phyloP scores from a whole-genome alignment of 352 stramenopile genomes.

The Phytophthora sp. region DNA sequence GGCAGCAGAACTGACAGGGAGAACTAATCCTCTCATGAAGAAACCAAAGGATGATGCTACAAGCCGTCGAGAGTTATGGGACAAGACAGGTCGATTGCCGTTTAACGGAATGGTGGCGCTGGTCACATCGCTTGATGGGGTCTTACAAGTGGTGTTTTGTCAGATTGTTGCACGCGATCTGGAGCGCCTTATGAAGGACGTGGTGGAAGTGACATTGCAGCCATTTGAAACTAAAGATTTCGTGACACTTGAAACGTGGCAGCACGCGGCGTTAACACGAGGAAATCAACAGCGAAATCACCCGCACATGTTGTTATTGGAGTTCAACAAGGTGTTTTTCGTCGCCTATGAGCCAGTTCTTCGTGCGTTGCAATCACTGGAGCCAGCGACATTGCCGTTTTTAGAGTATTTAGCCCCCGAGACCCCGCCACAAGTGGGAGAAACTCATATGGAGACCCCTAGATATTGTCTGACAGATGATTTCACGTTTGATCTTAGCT shows the following conservation, averaged over 20 bases:
- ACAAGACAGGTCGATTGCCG: conserved; percentile 40
- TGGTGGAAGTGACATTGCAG: conserved; percentile 40
- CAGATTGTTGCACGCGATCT: conserved; percentile 43
- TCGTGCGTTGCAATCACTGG: conserved; percentile 42
- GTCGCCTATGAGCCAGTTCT: conserved; percentile 57
- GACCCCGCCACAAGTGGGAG: conserved; percentile 5
- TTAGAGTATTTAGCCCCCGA: conserved; percentile 47
- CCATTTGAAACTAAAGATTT: conserved; percentile 43
- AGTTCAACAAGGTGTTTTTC: conserved; percentile 65
- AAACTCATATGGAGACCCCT: conserved; percentile 33
- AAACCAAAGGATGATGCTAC: conserved; percentile 22
- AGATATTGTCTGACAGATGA: conserved; percentile 37
- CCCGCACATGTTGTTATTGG: conserved; percentile 43
- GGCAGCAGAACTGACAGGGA: conserved; percentile 25
- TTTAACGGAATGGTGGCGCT: conserved; percentile 46
- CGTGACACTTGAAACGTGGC: conserved; percentile 29
- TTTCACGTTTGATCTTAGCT: conserved; percentile 44
- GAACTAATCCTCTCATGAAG: conserved; percentile 7
- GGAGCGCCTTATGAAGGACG: conserved; percentile 35
- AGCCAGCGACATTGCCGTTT: conserved; percentile 36
- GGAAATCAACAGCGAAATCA: conserved; percentile 12
- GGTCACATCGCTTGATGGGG: conserved; percentile 21
- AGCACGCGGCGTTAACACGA: neutral
- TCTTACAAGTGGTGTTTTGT: conserved; percentile 43
- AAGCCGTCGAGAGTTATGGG: conserved; percentile 37